These are phyloP conservation scores for Pleurotus djamor DNA, from an alignment of 768 basidiomycete genomes.

Conservation along the genomic window DNA sequence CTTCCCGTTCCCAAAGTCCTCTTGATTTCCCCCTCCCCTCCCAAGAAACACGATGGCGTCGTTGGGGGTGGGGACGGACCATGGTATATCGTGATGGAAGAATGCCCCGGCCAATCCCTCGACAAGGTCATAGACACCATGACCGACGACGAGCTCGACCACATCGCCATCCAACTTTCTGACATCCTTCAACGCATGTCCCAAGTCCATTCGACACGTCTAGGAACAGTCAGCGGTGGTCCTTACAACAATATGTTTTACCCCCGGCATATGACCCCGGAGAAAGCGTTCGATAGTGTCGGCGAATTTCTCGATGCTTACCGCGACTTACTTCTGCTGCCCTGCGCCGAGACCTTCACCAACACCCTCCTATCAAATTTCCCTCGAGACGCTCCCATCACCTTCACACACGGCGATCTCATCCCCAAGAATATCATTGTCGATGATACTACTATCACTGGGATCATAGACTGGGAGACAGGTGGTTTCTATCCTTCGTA, in stretches of 20 bases:
- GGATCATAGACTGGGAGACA: conserved; percentile 34
- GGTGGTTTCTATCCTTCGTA: conserved; percentile 32
- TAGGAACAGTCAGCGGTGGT: neutral
- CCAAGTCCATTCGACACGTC: no score
- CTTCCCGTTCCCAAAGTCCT: no score
- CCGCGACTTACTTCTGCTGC: conserved; percentile 15
- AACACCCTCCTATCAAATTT: conserved; percentile 10
- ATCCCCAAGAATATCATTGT: conserved; percentile 41
- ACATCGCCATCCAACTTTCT: no score
- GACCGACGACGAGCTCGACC: no score
- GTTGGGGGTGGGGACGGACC: no score
- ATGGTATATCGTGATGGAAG: no score
- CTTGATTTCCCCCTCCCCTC: no score
- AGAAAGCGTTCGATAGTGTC: conserved; percentile 13
- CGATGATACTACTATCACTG: conserved; percentile 22
- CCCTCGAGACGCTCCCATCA: conserved; percentile 12
- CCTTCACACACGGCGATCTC: conserved; percentile 40
- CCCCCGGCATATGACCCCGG: neutral
- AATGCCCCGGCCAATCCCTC: no score
- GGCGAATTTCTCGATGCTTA: conserved; percentile 17
- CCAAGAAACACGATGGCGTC: no score
- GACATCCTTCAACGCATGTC: no score
- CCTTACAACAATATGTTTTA: neutral
- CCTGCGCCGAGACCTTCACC: conserved; percentile 15
- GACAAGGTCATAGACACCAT: no score